Evolutionary conservation across 129 eudicot genomes (phyloP).

Genomic region (Tanacetum coccineum): DNA sequence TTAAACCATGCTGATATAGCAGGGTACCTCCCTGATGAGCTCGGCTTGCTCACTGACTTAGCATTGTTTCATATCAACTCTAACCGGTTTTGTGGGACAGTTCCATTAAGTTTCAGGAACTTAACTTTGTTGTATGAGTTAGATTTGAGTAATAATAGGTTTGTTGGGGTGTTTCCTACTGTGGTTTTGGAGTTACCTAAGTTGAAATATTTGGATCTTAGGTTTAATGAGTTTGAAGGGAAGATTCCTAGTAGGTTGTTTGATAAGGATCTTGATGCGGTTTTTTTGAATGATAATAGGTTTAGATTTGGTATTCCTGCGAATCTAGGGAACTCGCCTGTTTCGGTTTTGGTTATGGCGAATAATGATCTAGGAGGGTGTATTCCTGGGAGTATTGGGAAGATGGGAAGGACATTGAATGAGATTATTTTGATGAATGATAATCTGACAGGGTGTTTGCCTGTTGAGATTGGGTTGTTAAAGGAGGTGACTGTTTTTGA

Average conservation of each 20-base stretch:
- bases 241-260: constrained; percentile 48
- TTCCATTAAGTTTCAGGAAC: constrained; percentile 39
- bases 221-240: constrained; percentile 66
- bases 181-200: constrained; percentile 46
- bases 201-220: constrained; percentile 48
- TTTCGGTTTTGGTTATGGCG: constrained; percentile 67
- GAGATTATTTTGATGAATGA: constrained; percentile 55
- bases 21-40: constrained; percentile 43
- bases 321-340: constrained; percentile 64
- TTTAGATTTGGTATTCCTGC: constrained; percentile 43
- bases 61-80: constrained; percentile 67
- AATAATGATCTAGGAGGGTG: constrained; percentile 68
- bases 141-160: constrained; percentile 59
- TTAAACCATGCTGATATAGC: constrained; percentile 63
- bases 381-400: constrained; percentile 54
- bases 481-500: constrained; percentile 60
- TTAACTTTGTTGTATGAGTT: constrained; percentile 47
- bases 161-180: constrained; percentile 54
- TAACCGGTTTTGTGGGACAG: constrained; percentile 51
- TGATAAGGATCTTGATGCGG: constrained; percentile 65
- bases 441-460: constrained; percentile 56
- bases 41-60: constrained; percentile 57
- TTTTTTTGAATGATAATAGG: constrained; percentile 64
- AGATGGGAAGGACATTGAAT: constrained; percentile 50
- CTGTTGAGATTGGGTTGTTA: constrained; percentile 55